A percentile compares a stretch with the other conserved stretches of the same genome.
phyloP scores from a whole-genome alignment of 225 moss, liverwort and hornwort genomes.

The Pleurozium schreberi region DNA sequence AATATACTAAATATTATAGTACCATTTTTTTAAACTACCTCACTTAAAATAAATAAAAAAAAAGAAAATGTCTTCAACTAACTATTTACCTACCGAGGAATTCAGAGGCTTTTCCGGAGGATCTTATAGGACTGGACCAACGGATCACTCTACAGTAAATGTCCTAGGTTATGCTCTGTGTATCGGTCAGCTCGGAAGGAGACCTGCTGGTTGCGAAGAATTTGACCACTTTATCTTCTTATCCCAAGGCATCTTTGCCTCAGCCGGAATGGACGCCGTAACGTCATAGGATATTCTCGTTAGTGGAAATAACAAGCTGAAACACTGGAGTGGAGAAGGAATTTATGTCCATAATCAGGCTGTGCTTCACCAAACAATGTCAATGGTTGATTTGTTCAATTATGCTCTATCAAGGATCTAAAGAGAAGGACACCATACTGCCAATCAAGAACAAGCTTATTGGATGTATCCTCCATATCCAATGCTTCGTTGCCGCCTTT shows the following conservation, averaged over 20 bases:
- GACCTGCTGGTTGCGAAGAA: not conserved
- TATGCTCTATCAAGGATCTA: not conserved
- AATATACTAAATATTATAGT: too few species aligned
- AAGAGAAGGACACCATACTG: not conserved
- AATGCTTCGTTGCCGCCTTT: not conserved
- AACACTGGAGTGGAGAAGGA: too few species aligned
- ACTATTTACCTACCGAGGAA: not conserved
- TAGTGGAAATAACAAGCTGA: not conserved
- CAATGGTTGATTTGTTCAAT: not conserved
- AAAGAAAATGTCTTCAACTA: too few species aligned
- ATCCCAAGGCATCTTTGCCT: not conserved
- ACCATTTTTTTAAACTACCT: too few species aligned
- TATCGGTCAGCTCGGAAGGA: not conserved
- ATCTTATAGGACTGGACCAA: not conserved
- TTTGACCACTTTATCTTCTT: not conserved
- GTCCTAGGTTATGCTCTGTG: not conserved
- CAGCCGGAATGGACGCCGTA: not conserved
- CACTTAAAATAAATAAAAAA: too few species aligned
- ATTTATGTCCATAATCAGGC: not conserved
- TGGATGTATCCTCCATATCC: not conserved
- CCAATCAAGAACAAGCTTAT: not conserved
- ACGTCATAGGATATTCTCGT: not conserved
- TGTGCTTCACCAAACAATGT: not conserved
- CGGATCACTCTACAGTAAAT: not conserved
- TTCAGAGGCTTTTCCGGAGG: not conserved